Evolutionary conservation across 2,329 filamentous ascomycete species (phyloP).

Genomic region (Diaporthe sp.): DNA sequence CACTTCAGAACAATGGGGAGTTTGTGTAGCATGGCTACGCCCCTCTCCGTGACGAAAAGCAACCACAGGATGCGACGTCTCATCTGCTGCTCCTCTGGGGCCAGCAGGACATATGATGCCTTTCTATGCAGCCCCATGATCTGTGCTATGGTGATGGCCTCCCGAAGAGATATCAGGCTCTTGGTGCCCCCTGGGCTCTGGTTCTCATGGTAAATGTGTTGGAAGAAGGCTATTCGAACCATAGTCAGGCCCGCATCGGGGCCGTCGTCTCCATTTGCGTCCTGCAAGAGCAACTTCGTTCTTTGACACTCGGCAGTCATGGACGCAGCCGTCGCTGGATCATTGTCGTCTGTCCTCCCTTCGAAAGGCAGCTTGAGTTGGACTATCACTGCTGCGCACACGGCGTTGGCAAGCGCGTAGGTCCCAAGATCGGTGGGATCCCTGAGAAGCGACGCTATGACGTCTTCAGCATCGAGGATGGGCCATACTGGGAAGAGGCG

Average conservation of each 20-base stretch:
- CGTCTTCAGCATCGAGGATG: conserved; percentile 59
- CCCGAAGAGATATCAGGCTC: conserved; percentile 62
- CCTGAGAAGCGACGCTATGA: conserved; percentile 54
- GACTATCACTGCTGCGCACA: conserved; percentile 62
- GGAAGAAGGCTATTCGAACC: conserved; percentile 63
- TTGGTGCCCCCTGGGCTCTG: conserved; percentile 59
- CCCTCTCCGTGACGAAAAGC: conserved; percentile 63
- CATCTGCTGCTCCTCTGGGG: conserved; percentile 57
- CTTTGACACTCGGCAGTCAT: conserved; percentile 55
- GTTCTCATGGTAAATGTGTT: conserved; percentile 67
- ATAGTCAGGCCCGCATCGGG: conserved; percentile 54
- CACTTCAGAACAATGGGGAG: conserved; percentile 60
- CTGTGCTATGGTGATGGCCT: conserved; percentile 66
- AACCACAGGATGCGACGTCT: conserved; percentile 62
- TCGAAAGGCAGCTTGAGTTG: conserved; percentile 58
- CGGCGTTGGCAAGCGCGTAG: conserved; percentile 58
- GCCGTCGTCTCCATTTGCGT: conserved; percentile 44
- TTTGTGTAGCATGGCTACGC: conserved; percentile 64
- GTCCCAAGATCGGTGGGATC: conserved; percentile 52
- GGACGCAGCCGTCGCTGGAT: conserved; percentile 49
- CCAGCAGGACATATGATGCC: conserved; percentile 54
- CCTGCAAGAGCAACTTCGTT: conserved; percentile 44
- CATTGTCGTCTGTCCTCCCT: conserved; percentile 47
- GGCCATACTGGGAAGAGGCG: conserved; percentile 67
- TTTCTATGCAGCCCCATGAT: conserved; percentile 62